These are phyloP conservation scores for Smittium mucronatum DNA, from an alignment of 371 early-diverging fungal species.

Conservation along the genomic window DNA sequence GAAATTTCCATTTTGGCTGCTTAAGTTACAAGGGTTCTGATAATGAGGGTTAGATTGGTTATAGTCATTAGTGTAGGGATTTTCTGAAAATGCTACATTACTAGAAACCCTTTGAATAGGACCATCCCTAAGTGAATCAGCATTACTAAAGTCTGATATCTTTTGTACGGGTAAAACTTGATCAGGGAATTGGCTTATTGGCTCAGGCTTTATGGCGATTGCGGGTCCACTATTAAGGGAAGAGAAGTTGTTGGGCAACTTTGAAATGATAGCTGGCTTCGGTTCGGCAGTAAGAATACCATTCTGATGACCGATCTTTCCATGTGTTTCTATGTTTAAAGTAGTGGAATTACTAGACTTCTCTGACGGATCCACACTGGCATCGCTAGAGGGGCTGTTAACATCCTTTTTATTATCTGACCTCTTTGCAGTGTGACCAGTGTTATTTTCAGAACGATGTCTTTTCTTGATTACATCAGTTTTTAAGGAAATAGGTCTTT, in stretches of 20 bases:
- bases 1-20: neutral
- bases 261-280: neutral
- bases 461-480: slow-evolving; percentile 73
- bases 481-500: slow-evolving; percentile 65
- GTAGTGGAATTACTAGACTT: neutral
- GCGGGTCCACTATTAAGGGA: too few species aligned
- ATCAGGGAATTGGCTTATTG: too few species aligned
- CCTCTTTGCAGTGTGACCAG: neutral
- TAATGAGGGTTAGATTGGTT: neutral
- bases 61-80: neutral
- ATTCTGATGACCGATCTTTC: neutral
- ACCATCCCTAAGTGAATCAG: neutral
- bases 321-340: neutral
- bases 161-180: too few species aligned
- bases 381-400: neutral
- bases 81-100: neutral
- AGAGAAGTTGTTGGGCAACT: too few species aligned
- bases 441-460: slow-evolving; percentile 42
- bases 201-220: too few species aligned
- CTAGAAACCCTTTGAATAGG: neutral
- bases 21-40: neutral
- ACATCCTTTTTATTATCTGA: neutral
- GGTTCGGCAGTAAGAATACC: neutral
- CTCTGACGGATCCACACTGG: neutral
- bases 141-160: neutral